These are phyloP conservation scores for Colletotrichum sp. DNA, from an alignment of 2,329 filamentous ascomycete species.

Conservation along the genomic window DNA sequence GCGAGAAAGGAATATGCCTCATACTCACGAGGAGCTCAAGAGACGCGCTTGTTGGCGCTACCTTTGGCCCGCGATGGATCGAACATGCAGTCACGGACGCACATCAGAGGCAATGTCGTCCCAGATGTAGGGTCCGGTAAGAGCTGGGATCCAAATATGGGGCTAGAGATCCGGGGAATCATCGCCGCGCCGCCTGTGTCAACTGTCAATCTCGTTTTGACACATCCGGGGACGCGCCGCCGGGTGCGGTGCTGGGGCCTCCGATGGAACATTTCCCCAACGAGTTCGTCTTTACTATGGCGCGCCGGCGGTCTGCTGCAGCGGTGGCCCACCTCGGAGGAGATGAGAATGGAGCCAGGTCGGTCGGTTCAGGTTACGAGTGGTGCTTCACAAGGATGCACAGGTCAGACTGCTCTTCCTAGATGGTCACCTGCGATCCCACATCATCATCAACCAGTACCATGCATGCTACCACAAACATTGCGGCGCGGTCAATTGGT, in stretches of 20 bases:
- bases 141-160: background rate
- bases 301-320: background rate
- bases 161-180: slow-evolving; percentile 12
- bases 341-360: background rate
- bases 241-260: background rate
- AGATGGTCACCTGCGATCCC: slow-evolving; percentile 12
- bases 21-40: background rate
- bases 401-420: background rate
- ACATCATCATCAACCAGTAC: background rate
- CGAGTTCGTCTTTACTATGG: background rate
- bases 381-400: background rate
- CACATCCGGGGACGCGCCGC: background rate
- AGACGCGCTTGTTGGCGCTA: background rate
- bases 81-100: background rate
- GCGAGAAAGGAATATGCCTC: background rate
- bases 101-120: background rate
- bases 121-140: background rate
- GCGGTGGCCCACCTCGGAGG: background rate
- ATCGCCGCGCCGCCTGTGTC: background rate
- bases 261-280: background rate
- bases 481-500: background rate
- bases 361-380: background rate
- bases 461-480: background rate
- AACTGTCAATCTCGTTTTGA: background rate
- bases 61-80: background rate